Evolutionary conservation across 1,284 basidiomycete species (phyloP), one percentile per base, ranked within the genome.

Genomic region (Sparassis latifolia): DNA sequence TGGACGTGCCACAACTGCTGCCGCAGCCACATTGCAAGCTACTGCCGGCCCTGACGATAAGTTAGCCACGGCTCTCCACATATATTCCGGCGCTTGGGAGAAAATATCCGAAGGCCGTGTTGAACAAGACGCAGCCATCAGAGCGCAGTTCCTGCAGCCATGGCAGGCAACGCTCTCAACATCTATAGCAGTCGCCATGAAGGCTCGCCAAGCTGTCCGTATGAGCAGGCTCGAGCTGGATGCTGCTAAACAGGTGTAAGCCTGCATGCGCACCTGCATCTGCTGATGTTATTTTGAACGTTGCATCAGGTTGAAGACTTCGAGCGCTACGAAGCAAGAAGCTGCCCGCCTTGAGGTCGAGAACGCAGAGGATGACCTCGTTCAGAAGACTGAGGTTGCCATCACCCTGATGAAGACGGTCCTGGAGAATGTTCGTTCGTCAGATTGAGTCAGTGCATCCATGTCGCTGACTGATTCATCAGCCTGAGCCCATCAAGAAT

Each of bases 331-430:
- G 10, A 88, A 78, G 70, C 90, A 94, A 65, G 94, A 97, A 67
- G 92, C 96, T 51, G 89, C 90, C 5, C 77, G 88, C 45, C 76
- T 90, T 10, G 88, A 94, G 64, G 92, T 96, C 42, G 93, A 97
- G 78, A 92, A 95, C 58, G 92, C 92, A 4, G 94, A 97, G 66
- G 94, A 96, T 65, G 91, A 94, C 68, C 81, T 98, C 44, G 95
- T 98, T 10, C 92, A 94, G 66, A 94, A 92, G 75, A 99, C 96
- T 28, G 96, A 99, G 71, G 91, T 96, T 38, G 96, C 96, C 1
- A 98, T 99, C 65, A 92, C 90, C 10, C 79, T 97, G 52, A 98
- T 98, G 96, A 97, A 98, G 78, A 88, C 90, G 40, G 95, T 98
- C 10, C 79, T 98, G 42, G 95, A 98, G 64, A 97, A 97, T 72